Conservation (phyloP, 352 stramenopile genomes). For the Globisporangium cederbergense region DNA sequence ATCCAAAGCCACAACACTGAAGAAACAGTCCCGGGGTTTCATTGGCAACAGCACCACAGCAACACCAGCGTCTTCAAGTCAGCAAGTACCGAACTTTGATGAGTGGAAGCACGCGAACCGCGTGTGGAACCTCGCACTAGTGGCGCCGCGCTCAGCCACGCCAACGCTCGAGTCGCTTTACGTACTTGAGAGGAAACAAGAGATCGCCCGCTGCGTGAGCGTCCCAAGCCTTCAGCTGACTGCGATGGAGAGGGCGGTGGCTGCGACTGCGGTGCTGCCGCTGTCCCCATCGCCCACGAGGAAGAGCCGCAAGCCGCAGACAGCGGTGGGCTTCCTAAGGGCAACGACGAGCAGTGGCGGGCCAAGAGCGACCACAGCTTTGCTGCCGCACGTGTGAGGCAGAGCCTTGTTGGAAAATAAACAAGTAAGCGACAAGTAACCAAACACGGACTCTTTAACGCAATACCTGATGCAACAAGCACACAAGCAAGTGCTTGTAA, state of each 20-base stretch:
- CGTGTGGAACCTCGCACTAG: conserved; percentile 37
- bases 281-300: conserved; percentile 15
- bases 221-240: conserved; percentile 54
- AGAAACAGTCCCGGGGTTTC: conserved; percentile 9
- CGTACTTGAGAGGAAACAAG: conserved; percentile 22
- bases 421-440: not conserved
- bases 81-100: conserved; percentile 42
- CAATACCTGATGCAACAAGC: not conserved
- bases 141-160: conserved; percentile 19
- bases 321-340: conserved; percentile 14
- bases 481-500: not conserved
- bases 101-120: conserved; percentile 57
- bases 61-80: not conserved
- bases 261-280: conserved; percentile 10
- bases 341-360: conserved; percentile 8
- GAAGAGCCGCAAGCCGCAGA: conserved; percentile 16
- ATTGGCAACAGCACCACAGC: not conserved
- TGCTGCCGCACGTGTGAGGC: conserved; percentile 19
- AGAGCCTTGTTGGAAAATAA: not conserved
- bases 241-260: conserved; percentile 47
- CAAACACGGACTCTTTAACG: not conserved
- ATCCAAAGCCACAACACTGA: conserved; percentile 15
- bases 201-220: conserved; percentile 49
- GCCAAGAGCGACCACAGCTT: conserved; percentile 4
- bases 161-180: conserved; percentile 31